Percentiles rank a stretch among this genome's conserved stretches.
Evolutionary conservation across 176 grass and related monocot genomes (phyloP).

Genomic region (Oryza punctata): DNA sequence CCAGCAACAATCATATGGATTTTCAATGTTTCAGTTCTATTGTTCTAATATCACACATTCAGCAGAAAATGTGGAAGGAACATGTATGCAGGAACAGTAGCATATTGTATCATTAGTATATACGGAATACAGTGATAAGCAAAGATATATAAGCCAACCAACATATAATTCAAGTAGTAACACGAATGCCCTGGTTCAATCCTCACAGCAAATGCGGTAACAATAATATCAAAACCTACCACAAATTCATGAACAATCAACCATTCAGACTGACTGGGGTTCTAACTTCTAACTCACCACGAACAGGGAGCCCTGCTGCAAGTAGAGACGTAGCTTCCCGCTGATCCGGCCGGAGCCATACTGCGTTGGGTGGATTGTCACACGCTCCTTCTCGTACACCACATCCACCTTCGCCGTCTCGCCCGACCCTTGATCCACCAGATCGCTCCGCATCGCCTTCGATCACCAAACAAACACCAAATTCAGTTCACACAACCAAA

Average conservation of each 20-base stretch:
- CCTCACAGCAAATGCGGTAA: not conserved
- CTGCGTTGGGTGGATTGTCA: conserved; percentile 86
- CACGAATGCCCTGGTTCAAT: not conserved
- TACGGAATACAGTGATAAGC: not conserved
- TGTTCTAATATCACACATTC: conserved; percentile 5
- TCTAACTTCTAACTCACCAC: conserved; percentile 51
- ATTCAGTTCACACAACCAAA: conserved; percentile 4
- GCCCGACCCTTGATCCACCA: conserved; percentile 38
- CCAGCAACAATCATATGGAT: not conserved
- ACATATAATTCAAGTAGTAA: not conserved
- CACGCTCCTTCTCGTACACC: conserved; percentile 80
- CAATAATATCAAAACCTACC: not conserved
- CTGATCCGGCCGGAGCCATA: conserved; percentile 78
- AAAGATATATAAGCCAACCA: not conserved
- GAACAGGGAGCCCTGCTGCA: conserved; percentile 83
- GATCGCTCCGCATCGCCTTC: conserved; percentile 70
- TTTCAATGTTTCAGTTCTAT: not conserved
- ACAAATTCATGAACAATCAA: not conserved
- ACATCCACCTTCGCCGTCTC: conserved; percentile 65
- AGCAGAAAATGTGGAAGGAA: not conserved
- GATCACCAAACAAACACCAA: conserved; percentile 36
- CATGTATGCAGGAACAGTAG: not conserved
- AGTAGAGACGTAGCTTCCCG: conserved; percentile 67
- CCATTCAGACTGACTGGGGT: not conserved
- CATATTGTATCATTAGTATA: not conserved